Percentiles rank a stretch among this genome's conserved stretches.
These are phyloP conservation scores for Russula sp. DNA, from an alignment of 768 basidiomycete genomes.

Conservation along the genomic window DNA sequence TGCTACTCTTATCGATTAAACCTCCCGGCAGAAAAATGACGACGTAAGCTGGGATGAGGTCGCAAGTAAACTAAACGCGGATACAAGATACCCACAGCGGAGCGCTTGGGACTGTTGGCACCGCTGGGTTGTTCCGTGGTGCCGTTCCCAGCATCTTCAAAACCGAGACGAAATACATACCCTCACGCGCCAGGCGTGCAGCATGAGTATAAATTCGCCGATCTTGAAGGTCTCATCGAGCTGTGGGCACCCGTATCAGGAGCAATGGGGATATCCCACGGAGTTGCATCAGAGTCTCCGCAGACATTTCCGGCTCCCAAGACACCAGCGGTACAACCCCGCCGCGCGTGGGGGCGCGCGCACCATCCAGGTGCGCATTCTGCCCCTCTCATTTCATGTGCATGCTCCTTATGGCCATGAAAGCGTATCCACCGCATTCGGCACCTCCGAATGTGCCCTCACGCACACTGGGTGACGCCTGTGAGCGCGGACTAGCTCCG, in stretches of 20 bases:
- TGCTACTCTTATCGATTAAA: conserved; percentile 23
- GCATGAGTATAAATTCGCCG: conserved; percentile 22
- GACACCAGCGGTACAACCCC: not conserved
- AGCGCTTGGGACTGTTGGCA: conserved; percentile 32
- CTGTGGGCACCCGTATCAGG: conserved; percentile 21
- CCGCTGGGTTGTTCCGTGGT: conserved; percentile 30
- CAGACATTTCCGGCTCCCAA: conserved; percentile 1
- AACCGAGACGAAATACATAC: conserved; percentile 16
- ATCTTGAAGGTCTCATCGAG: conserved; percentile 24
- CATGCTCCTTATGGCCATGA: conserved; percentile 7
- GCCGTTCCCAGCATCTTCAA: not conserved
- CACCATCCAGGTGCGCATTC: conserved; percentile 29
- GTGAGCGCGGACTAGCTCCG: conserved; percentile 22
- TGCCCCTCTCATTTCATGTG: not conserved
- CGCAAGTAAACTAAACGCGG: conserved; percentile 17
- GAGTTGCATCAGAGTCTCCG: not conserved
- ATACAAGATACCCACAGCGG: conserved; percentile 9
- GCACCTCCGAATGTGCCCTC: conserved; percentile 24
- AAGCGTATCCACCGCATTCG: conserved; percentile 26
- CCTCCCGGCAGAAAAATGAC: conserved; percentile 11
- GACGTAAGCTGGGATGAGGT: conserved; percentile 24
- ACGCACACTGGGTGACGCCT: conserved; percentile 26
- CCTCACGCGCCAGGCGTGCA: conserved; percentile 29
- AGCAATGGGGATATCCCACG: not conserved
- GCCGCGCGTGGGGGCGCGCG: conserved; percentile 3